These are phyloP conservation scores for Penicillium digitatum DNA, from an alignment of 2,329 filamentous ascomycete species.

Conservation along the genomic window DNA sequence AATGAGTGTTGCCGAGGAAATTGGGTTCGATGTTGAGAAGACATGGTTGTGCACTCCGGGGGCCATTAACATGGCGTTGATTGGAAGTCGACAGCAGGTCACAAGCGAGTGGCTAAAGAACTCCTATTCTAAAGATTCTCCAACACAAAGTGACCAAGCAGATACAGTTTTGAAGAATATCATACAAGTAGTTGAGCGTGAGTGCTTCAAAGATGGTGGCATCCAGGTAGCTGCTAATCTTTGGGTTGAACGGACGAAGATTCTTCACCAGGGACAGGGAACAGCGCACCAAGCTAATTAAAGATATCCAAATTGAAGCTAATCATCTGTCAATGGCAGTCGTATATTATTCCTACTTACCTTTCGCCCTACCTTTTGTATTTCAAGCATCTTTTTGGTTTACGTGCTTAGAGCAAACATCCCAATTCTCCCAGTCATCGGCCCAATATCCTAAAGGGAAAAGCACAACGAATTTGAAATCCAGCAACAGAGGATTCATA, in stretches of 20 bases:
- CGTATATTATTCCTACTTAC: not conserved
- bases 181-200: slow-evolving; percentile 57
- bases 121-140: not conserved
- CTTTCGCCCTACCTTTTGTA: not conserved
- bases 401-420: not conserved
- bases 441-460: not conserved
- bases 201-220: slow-evolving; percentile 45
- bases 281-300: slow-evolving; percentile 30
- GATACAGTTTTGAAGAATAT: slow-evolving; percentile 46
- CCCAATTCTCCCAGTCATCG: not conserved
- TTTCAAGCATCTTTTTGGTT: not conserved
- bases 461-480: not conserved
- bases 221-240: slow-evolving; percentile 44
- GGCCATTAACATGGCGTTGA: slow-evolving; percentile 77
- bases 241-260: slow-evolving; percentile 52
- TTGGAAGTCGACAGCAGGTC: slow-evolving; percentile 51
- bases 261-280: slow-evolving; percentile 46
- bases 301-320: not conserved
- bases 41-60: slow-evolving; percentile 89
- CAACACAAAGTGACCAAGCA: no score
- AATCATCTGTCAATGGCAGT: not conserved
- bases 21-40: slow-evolving; percentile 72
- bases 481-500: not conserved
- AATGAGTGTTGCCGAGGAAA: slow-evolving; percentile 62
- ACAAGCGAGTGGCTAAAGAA: not conserved